Evolutionary conservation across 805 yeast species (phyloP).

Genomic region (Priceomyces melissophilus): DNA sequence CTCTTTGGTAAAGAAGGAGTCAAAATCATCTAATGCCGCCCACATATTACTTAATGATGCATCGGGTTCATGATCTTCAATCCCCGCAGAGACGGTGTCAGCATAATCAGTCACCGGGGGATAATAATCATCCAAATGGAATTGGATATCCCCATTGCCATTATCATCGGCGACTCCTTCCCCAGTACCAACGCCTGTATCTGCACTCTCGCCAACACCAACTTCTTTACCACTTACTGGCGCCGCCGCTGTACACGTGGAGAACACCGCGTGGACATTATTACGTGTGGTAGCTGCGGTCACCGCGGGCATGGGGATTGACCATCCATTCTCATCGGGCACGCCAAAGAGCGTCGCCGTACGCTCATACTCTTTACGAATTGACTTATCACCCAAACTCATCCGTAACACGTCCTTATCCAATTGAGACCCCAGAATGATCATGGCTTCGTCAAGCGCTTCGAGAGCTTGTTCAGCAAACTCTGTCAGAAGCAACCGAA

Average conservation of each 20-base stretch:
- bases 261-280: conserved; percentile 92
- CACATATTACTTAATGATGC: conserved; percentile 85
- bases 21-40: conserved; percentile 87
- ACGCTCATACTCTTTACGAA: conserved; percentile 77
- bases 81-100: conserved; percentile 48
- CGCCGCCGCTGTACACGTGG: conserved; percentile 62
- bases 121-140: conserved; percentile 60
- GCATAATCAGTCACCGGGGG: conserved; percentile 32
- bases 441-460: conserved; percentile 80
- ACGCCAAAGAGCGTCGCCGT: conserved; percentile 91
- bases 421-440: conserved; percentile 84
- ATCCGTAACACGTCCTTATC: conserved; percentile 90
- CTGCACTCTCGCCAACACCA: conserved; percentile 17
- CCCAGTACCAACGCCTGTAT: too few species aligned
- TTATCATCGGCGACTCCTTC: conserved; percentile 14
- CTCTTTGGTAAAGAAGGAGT: conserved; percentile 75
- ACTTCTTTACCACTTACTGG: conserved; percentile 24
- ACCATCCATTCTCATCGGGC: conserved; percentile 96
- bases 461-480: conserved; percentile 85
- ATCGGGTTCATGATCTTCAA: conserved; percentile 51
- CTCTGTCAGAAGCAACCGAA: conserved; percentile 76
- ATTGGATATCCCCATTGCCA: conserved; percentile 37
- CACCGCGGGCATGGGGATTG: conserved; percentile 91
- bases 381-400: conserved; percentile 79
- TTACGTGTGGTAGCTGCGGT: conserved; percentile 85